phyloP scores from a whole-genome alignment of 2,329 filamentous ascomycete species.

The Arthrobotrys conoides region DNA sequence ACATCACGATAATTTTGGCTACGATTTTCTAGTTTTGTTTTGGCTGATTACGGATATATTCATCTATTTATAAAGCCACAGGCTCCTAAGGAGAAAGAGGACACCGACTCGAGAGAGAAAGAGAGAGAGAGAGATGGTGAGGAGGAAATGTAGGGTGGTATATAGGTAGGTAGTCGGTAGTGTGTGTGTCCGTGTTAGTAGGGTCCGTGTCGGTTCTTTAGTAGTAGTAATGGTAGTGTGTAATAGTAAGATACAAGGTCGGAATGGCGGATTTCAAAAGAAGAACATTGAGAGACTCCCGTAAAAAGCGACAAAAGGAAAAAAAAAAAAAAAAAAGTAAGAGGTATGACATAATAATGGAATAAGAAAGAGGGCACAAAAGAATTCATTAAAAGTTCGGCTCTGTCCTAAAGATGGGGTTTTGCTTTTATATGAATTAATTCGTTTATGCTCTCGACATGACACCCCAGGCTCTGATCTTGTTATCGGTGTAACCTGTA shows the following conservation, averaged over 20 bases:
- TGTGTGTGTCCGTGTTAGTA: neutral
- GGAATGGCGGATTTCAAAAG: constrained; percentile 36
- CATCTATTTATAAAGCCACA: constrained; percentile 21
- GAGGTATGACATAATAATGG: constrained; percentile 9
- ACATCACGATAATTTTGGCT: neutral
- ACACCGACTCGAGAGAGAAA: constrained; percentile 5
- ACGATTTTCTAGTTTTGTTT: neutral
- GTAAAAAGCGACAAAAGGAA: constrained; percentile 44
- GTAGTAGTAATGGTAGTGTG: constrained; percentile 12
- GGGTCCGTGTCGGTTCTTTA: constrained; percentile 20
- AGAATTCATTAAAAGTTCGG: constrained; percentile 59
- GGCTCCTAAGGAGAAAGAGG: neutral
- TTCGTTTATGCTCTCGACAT: constrained; percentile 85
- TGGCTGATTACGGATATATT: constrained; percentile 23
- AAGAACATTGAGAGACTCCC: constrained; percentile 58
- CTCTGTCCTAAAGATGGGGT: constrained; percentile 64
- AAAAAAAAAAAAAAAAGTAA: constrained; percentile 6
- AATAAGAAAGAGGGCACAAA: constrained; percentile 12
- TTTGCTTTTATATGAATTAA: constrained; percentile 62
- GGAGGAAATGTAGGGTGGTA: neutral
- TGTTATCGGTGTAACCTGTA: constrained; percentile 91
- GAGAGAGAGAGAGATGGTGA: too few relatives aligned
- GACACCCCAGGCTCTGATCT: constrained; percentile 97
- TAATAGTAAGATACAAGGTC: constrained; percentile 52
- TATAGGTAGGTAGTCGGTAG: neutral